Percentiles rank a stretch among this genome's conserved stretches.
phyloP scores from a whole-genome alignment of 1,284 basidiomycete genomes.

The Cerioporus squamosus region DNA sequence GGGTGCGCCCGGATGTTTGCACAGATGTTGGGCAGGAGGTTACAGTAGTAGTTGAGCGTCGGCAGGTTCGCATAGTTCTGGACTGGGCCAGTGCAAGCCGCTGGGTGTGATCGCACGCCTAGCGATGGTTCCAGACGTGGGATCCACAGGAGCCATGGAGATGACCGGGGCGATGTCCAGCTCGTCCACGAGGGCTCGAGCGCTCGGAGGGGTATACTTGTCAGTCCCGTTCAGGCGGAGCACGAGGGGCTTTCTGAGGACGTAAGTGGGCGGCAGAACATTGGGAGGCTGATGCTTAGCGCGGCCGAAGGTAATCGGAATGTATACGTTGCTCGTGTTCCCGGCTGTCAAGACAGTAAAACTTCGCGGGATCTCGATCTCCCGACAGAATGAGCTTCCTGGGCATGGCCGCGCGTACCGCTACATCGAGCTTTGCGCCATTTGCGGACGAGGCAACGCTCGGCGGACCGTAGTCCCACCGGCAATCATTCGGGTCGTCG shows the following conservation, averaged over 20 bases:
- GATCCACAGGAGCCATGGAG: not conserved
- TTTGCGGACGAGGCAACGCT: not conserved
- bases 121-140: not conserved
- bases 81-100: not conserved
- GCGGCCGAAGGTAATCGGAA: not conserved
- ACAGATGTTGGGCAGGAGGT: conserved; percentile 10
- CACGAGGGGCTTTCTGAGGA: conserved; percentile 1
- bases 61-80: conserved; percentile 3
- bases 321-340: not conserved
- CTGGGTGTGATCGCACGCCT: conserved; percentile 1
- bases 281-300: conserved; percentile 2
- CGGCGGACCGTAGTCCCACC: conserved; percentile 13
- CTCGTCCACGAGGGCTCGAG: not conserved
- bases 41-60: conserved; percentile 9
- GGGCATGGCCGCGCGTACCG: not conserved
- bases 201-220: not conserved
- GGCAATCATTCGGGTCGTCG: conserved; percentile 7
- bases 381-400: not conserved
- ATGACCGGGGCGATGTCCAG: not conserved
- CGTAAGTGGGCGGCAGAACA: conserved; percentile 8
- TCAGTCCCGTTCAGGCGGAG: conserved; percentile 3
- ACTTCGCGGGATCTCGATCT: not conserved
- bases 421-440: not conserved
- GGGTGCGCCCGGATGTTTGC: conserved; percentile 7
- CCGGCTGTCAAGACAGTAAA: too few relatives aligned